Evolutionary conservation across 2,329 filamentous ascomycete species (phyloP).

Genomic region (Penicillium expansum): DNA sequence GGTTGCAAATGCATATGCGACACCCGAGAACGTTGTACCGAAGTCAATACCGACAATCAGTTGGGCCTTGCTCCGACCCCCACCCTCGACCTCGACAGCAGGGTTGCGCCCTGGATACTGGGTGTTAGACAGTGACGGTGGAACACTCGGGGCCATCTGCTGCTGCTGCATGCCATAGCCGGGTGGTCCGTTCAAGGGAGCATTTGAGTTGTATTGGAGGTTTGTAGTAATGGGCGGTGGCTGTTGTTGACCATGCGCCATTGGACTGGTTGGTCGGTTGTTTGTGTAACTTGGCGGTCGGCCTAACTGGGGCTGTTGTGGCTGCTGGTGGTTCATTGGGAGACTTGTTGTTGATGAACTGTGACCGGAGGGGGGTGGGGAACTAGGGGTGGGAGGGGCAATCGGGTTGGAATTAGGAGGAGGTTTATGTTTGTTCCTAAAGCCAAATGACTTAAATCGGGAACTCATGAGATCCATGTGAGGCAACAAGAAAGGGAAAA

Average conservation of each 20-base stretch:
- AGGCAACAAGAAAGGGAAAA: constrained; percentile 20
- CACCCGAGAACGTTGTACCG: constrained; percentile 96
- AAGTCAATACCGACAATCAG: constrained; percentile 99
- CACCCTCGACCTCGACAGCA: constrained; percentile 73
- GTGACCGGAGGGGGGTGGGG: constrained; percentile 39
- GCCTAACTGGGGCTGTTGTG: constrained; percentile 48
- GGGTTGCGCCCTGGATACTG: constrained; percentile 35
- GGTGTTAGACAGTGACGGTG: constrained; percentile 24
- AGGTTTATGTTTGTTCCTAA: constrained; percentile 38
- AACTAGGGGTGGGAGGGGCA: constrained; percentile 37
- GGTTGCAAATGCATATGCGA: constrained; percentile 88
- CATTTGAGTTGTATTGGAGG: constrained; percentile 47
- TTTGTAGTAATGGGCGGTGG: constrained; percentile 56
- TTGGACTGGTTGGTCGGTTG: constrained; percentile 53
- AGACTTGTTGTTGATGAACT: constrained; percentile 51
- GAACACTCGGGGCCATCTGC: constrained; percentile 28
- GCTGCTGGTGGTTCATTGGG: constrained; percentile 50
- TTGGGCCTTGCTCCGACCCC: constrained; percentile 88
- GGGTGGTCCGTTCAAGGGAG: constrained; percentile 42
- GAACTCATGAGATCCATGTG: constrained; percentile 52
- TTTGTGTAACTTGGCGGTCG: constrained; percentile 63
- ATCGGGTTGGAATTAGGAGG: constrained; percentile 30
- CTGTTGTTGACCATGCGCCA: constrained; percentile 48
- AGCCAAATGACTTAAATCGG: constrained; percentile 51
- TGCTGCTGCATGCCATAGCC: constrained; percentile 45